Base-by-base conservation (phyloP, 371 early-diverging fungal genomes). In the Rhizomucor pusillus region DNA sequence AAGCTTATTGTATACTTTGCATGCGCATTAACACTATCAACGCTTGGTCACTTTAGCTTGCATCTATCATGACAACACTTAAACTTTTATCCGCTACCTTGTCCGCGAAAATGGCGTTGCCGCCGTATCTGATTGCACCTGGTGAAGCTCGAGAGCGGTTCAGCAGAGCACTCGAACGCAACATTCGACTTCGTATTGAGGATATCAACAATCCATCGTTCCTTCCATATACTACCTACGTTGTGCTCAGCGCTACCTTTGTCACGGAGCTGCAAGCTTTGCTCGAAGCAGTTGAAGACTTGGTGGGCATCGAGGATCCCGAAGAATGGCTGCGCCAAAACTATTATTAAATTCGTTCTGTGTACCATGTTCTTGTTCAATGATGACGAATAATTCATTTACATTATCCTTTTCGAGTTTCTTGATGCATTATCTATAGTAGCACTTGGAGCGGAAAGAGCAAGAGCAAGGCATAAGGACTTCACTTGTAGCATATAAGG, bases 281-380 rank as follows among this genome's bases (percentile, higher is more conserved):
- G n/a, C 47, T 75, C 3, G 52, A 50, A 35, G 47, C 54, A 1
- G 61, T 60, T 9, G 52, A 65, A 40, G 62, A 63, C 40, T 49
- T 75, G 7, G 76, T 75, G 12, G 76, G 72, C 5, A 54, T 72
- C 2, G 76, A 75, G 24, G 57, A 67, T 36, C 75, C 75, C 10
- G 62, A 69, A 10, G 58, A 66, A 44, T 72, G 76, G 70, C 20
- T 75, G 36, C 34, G 47, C 13, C 29, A 29, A 29, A 3, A 29
- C 29, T 29, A 29, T 29, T 29, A 29, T 29, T 29, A 29, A 29
- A n/a, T n/a, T n/a, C n/a, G n/a, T n/a, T n/a, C n/a, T n/a, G n/a
- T n/a, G n/a, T n/a, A n/a, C n/a, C n/a, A n/a, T n/a, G n/a, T n/a
- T n/a, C n/a, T n/a, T n/a, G n/a, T n/a, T n/a, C n/a, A n/a, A n/a